Evolutionary conservation across 164 flowering plant genomes (phyloP).

Genomic region (Platanus orientalis): DNA sequence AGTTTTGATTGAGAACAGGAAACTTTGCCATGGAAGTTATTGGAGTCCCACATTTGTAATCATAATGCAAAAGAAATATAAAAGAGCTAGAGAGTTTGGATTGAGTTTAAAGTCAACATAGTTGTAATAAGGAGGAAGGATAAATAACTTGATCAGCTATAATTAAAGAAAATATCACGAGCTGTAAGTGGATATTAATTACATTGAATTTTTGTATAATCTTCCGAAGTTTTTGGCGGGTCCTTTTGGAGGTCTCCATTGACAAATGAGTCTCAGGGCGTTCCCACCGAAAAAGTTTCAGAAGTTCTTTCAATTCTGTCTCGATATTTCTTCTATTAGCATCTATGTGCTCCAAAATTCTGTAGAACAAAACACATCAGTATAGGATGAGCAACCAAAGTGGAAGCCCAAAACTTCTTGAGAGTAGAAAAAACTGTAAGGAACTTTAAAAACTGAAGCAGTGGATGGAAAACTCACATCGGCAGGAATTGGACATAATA

Average conservation of each 20-base stretch:
- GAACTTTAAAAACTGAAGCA: not conserved
- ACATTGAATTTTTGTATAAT: slow-evolving; percentile 71
- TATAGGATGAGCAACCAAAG: not conserved
- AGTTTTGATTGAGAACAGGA: no score
- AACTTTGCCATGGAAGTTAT: no score
- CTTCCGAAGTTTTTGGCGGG: slow-evolving; percentile 67
- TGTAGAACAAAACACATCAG: slow-evolving; percentile 21
- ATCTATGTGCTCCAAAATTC: slow-evolving; percentile 50
- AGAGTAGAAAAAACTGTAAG: not conserved
- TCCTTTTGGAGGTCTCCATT: slow-evolving; percentile 49
- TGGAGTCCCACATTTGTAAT: no score
- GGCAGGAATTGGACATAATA: slow-evolving; percentile 77
- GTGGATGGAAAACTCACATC: slow-evolving; percentile 38
- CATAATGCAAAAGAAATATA: no score
- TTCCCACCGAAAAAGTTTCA: slow-evolving; percentile 80
- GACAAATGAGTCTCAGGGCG: slow-evolving; percentile 37
- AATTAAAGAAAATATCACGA: not conserved
- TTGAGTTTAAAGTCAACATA: no score
- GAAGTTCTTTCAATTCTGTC: slow-evolving; percentile 49
- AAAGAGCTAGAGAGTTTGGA: no score
- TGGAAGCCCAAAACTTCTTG: not conserved
- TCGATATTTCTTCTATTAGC: slow-evolving; percentile 42
- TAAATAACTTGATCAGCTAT: not conserved
- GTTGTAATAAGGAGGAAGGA: not conserved
- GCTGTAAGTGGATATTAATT: not conserved